Evolutionary conservation across 1,139 yeast species (phyloP), one percentile per base, ranked within the genome.

Genomic region (Suhomyces yuchorum): DNA sequence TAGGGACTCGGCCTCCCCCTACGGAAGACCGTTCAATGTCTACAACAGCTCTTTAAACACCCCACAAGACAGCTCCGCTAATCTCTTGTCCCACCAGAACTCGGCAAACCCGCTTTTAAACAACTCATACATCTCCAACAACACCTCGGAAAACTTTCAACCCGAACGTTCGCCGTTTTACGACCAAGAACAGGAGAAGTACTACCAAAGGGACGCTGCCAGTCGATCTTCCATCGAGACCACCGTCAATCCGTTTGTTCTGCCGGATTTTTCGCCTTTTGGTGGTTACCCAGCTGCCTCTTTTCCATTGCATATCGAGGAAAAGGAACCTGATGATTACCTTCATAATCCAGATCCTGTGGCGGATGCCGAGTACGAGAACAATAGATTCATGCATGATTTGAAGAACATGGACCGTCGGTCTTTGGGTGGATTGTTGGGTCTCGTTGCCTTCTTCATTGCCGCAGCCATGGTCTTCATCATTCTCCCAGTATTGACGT

Each of bases 281-380:
- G 97, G 97, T 47, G 97, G 97, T 9, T 91, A 88, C 65, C 97
- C 97, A 1, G 93, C 96, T 4, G 76, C 88, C 5, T 81, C 90
- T 1, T 91, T 91, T 70, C 97, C 97, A 0, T 71, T 91, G 47
- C 84, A 81, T 57, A 82, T 91, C 54, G 96, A 90, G 50, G 97
- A 91, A 59, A 87, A 87, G 66, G 97, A 91, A 67, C 86, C 89
- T 2, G 97, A 91, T 68, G 97, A 91, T 64, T 90, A 88, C 61
- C 65, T 91, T 54, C 97, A 91, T 67, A 91, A 91, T 65, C 97
- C 97, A 1, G 96, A 91, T 63, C 96, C 96, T 8, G 85, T 90
- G 36, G 84, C 80, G 41, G 97, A 91, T 65, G 96, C 95, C 17
- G 78, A 83, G 52, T 81, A 84, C 58, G 95, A 88, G 55, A 82